These are phyloP conservation scores for Calonectria hawksworthii DNA, from an alignment of 2,329 filamentous ascomycete species.

Conservation along the genomic window DNA sequence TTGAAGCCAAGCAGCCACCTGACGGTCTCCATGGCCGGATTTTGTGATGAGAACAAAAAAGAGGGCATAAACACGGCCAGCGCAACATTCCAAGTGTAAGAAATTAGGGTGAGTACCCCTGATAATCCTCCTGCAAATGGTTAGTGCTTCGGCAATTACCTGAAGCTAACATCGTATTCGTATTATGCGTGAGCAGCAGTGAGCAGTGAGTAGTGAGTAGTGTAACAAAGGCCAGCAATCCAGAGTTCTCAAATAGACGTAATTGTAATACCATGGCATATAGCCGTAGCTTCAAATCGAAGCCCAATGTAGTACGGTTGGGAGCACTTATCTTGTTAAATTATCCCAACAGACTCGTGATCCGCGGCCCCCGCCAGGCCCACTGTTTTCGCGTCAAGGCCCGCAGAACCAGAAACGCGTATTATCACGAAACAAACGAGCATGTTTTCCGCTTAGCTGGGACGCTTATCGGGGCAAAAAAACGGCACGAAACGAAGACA, in stretches of 20 bases:
- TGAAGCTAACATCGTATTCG: not conserved
- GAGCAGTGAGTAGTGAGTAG: no score
- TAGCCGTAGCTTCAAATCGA: not conserved
- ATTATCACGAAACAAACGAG: not conserved
- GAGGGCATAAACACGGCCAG: not conserved
- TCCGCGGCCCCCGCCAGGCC: not conserved
- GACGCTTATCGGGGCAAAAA: not conserved
- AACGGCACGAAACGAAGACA: not conserved
- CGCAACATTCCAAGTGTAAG: not conserved
- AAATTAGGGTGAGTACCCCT: not conserved
- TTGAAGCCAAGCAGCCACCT: constrained; percentile 2
- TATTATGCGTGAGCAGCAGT: not conserved
- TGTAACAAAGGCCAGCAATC: not conserved
- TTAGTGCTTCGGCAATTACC: not conserved
- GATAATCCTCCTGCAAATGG: not conserved
- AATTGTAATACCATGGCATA: not conserved
- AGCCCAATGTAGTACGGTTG: not conserved
- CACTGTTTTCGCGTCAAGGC: not conserved
- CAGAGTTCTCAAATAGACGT: not conserved
- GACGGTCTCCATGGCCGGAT: not conserved
- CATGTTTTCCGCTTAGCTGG: not conserved
- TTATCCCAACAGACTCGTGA: not conserved
- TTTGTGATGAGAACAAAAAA: not conserved
- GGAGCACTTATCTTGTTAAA: not conserved
- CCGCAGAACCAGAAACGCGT: not conserved